Base-by-base conservation (phyloP, 2,329 filamentous ascomycete genomes). In the Cladobotryum protrusum region DNA sequence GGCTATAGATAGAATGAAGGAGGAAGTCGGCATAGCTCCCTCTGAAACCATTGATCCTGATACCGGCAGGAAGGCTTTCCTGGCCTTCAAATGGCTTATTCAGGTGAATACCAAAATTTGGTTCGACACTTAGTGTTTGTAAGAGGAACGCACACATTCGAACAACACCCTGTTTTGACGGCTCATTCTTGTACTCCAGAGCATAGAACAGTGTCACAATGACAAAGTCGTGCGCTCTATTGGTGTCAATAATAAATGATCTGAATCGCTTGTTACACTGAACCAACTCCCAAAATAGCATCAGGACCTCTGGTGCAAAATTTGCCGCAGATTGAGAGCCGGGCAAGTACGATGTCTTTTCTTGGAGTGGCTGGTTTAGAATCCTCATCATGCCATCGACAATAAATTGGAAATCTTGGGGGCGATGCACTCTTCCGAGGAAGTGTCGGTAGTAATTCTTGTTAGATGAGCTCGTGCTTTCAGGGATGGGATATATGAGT, bases 211-310 rank as follows among this genome's bases (percentile, higher is more conserved):
- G 72, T 37, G 95, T 83, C 17, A 97, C 74, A 12, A 97, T 82
- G 46, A 96, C 78, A 67, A 97, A 96, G 65, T 99, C 93, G 61
- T 96, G 89, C 0, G 88, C 89, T 48, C 92, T 79, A 63, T 93
- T 89, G 0, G 93, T 97, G 60, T 99, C 93, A 55, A 97, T 92
- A 61, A 99, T 93, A 68, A 96, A 99, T 1, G 90, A 89, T 32
- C 93, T 81, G 71, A 99, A 99, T 52, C 92, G 81, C 70, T 96
- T 97, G 71, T 99, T 99, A 77, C 92, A 96, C 68, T 99, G 93
- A 4, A 93, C 82, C 35, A 89, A 83, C 72, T 99, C 93, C 93
- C 93, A 99, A 64, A 97, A 96, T 2, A 99, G 77, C 79, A 96
- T 93, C 49, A 97, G 84, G 73, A 95, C 95, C 68, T 99, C 93